phyloP scores from a whole-genome alignment of 257 asterid species.

The Ocimum tenuiflorum region DNA sequence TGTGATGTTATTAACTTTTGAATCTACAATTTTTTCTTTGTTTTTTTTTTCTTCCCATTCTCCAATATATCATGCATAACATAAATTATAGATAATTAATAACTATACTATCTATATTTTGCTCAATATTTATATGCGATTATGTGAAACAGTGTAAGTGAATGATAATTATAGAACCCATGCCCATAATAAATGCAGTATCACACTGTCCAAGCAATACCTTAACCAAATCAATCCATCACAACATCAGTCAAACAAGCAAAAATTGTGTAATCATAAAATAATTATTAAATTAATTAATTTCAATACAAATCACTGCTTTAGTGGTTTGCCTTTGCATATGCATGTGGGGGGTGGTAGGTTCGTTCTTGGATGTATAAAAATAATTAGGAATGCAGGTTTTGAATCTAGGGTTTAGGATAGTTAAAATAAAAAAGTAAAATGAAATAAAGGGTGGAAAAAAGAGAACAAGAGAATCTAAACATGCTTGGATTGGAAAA shows the following conservation, averaged over 20 bases:
- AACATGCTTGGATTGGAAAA: slow-evolving; percentile 33
- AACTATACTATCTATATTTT: too few species aligned
- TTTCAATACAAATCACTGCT: too few species aligned
- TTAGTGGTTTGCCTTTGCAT: slow-evolving; percentile 19
- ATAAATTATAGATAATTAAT: too few species aligned
- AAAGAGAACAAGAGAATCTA: slow-evolving; percentile 19
- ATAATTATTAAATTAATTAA: slow-evolving; percentile 16
- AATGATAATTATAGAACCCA: too few species aligned
- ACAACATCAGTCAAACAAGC: slow-evolving; percentile 31
- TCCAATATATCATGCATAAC: too few species aligned
- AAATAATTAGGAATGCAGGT: neutral
- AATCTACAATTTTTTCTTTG: too few species aligned
- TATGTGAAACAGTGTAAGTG: too few species aligned
- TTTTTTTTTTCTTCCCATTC: too few species aligned
- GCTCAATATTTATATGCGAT: too few species aligned
- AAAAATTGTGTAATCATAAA: neutral
- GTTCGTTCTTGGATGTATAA: slow-evolving; percentile 16
- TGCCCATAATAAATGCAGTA: neutral
- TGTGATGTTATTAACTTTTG: too few species aligned
- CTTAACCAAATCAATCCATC: slow-evolving; percentile 4
- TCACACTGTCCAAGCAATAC: slow-evolving; percentile 8
- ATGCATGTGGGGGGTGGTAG: slow-evolving; percentile 37
- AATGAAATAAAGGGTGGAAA: slow-evolving; percentile 6
- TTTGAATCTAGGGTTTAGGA: slow-evolving; percentile 25
- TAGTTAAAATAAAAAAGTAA: slow-evolving; percentile 20